phyloP scores from a whole-genome alignment of 2,329 filamentous ascomycete genomes.

The Trichoderma cornu-damae region DNA sequence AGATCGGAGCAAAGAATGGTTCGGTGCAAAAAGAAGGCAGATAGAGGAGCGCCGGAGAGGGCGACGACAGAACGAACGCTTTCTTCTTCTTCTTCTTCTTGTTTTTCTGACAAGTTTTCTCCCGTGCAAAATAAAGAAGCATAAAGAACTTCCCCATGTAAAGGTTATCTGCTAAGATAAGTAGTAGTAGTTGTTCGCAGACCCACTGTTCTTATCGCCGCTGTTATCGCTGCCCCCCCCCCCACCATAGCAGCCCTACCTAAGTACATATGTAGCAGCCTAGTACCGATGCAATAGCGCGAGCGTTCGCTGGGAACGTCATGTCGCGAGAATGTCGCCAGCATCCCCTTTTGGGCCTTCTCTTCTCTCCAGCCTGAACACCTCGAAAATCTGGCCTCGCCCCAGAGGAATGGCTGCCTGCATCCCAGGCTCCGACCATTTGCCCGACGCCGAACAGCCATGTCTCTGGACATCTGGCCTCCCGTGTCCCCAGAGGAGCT shows the following conservation, averaged over 20 bases:
- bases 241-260: conserved; percentile 2
- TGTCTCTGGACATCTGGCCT: conserved; percentile 58
- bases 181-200: background rate
- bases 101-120: background rate
- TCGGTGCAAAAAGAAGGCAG: background rate
- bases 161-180: no score
- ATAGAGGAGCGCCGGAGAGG: background rate
- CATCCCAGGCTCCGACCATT: conserved; percentile 13
- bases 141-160: no score
- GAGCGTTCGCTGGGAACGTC: background rate
- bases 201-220: conserved; percentile 8
- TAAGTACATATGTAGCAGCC: no score
- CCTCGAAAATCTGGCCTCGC: conserved; percentile 13
- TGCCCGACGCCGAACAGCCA: conserved; percentile 27
- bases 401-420: conserved; percentile 17
- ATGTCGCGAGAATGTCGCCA: background rate
- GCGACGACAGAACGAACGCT: no score
- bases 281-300: background rate
- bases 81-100: no score
- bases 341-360: background rate
- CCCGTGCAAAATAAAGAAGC: no score
- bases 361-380: background rate
- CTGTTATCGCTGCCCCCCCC: conserved; percentile 12
- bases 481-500: conserved; percentile 47
- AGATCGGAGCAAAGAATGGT: no score